phyloP scores from a whole-genome alignment of 1,284 basidiomycete genomes.

The Sporisorium exsertum region DNA sequence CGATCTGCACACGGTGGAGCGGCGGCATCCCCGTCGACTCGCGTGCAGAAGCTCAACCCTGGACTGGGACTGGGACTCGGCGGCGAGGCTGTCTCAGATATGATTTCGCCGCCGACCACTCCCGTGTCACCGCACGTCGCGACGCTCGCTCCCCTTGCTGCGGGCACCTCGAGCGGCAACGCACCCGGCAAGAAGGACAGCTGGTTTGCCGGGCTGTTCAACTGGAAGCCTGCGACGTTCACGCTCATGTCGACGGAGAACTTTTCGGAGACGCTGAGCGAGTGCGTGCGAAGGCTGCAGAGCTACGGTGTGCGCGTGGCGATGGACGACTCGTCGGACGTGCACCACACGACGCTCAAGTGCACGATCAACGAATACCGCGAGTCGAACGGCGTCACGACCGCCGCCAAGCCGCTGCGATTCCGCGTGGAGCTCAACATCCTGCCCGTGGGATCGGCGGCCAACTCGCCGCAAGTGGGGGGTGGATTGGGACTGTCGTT shows the following conservation, averaged over 20 bases:
- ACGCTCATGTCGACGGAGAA: constrained; percentile 71
- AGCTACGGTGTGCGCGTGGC: constrained; percentile 77
- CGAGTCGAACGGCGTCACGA: constrained; percentile 42
- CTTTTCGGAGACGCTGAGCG: constrained; percentile 75
- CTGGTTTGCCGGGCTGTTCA: constrained; percentile 91
- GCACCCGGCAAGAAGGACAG: constrained; percentile 74
- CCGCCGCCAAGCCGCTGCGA: constrained; percentile 59
- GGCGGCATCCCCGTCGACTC: constrained; percentile 25
- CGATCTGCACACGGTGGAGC: constrained; percentile 11
- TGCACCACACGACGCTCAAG: constrained; percentile 58
- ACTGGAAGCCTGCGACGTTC: constrained; percentile 80
- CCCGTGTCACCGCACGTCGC: constrained; percentile 19
- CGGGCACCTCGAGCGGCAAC: constrained; percentile 2
- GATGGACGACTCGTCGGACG: constrained; percentile 73
- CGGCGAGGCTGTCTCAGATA: constrained; percentile 4
- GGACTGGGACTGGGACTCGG: constrained; percentile 59
- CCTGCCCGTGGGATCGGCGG: constrained; percentile 54
- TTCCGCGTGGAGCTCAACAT: constrained; percentile 67
- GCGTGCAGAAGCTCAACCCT: constrained; percentile 55
- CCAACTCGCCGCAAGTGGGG: constrained; percentile 37
- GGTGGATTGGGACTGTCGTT: constrained; percentile 32
- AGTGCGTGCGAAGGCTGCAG: constrained; percentile 78
- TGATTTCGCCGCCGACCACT: constrained; percentile 34
- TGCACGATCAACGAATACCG: constrained; percentile 57
- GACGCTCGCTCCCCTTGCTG: constrained; percentile 15